These are phyloP conservation scores for Sporobolomyces phaffii DNA, from an alignment of 768 basidiomycete species.

Conservation along the genomic window DNA sequence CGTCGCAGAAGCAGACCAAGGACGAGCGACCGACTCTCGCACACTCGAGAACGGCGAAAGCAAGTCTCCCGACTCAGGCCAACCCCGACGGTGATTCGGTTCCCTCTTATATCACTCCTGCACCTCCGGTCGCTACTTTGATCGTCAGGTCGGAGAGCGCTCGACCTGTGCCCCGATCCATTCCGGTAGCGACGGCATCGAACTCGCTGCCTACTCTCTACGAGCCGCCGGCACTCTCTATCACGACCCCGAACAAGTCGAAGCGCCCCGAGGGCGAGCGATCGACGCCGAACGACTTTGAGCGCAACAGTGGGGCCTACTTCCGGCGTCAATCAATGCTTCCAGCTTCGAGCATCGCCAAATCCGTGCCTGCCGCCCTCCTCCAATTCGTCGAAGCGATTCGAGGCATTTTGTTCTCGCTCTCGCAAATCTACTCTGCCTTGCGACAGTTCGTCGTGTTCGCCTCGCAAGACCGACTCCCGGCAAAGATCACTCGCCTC, in stretches of 20 bases:
- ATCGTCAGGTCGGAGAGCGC: slow-evolving; percentile 15
- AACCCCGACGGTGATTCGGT: not conserved
- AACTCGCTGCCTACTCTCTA: not conserved
- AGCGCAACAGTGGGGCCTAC: slow-evolving; percentile 81
- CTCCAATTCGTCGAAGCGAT: slow-evolving; percentile 74
- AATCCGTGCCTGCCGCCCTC: slow-evolving; percentile 64
- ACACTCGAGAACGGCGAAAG: slow-evolving; percentile 10
- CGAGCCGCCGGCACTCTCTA: too few relatives aligned
- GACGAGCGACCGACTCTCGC: not conserved
- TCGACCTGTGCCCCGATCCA: not conserved
- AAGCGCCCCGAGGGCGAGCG: slow-evolving; percentile 45
- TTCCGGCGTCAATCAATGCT: slow-evolving; percentile 84
- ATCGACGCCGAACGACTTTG: slow-evolving; percentile 49
- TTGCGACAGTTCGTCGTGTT: slow-evolving; percentile 80
- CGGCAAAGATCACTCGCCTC: slow-evolving; percentile 72
- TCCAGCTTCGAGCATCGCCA: slow-evolving; percentile 57
- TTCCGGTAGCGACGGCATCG: slow-evolving; percentile 41
- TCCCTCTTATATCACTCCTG: not conserved
- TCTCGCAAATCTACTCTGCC: slow-evolving; percentile 83
- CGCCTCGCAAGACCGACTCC: slow-evolving; percentile 72
- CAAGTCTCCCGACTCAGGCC: slow-evolving; percentile 6
- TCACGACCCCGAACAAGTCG: slow-evolving; percentile 21
- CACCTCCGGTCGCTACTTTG: not conserved
- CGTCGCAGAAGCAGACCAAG: not conserved
- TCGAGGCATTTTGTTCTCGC: slow-evolving; percentile 82